A percentile compares a stretch with the other conserved stretches of the same genome.
Evolutionary conservation across 176 grass and related monocot genomes (phyloP).

Genomic region (Areca catechu): DNA sequence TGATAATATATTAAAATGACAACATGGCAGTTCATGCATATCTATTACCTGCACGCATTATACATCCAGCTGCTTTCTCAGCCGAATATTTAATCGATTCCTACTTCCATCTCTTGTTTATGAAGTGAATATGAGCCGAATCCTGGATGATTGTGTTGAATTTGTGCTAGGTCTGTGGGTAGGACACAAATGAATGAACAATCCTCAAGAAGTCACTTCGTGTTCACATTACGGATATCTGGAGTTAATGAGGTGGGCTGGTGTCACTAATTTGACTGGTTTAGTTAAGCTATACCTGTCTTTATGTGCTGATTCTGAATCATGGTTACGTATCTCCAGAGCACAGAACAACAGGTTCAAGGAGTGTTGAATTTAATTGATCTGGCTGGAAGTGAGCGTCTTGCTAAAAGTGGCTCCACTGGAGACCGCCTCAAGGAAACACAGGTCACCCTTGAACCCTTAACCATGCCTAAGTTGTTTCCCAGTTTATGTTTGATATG

Average conservation of each 20-base stretch:
- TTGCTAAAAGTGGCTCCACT: constrained; percentile 81
- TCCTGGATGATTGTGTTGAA: no score
- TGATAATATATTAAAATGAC: no score
- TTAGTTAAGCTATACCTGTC: neutral
- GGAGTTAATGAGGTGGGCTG: constrained; percentile 66
- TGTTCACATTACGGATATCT: constrained; percentile 78
- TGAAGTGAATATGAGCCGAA: no score
- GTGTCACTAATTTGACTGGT: neutral
- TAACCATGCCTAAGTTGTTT: no score
- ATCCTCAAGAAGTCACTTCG: constrained; percentile 87
- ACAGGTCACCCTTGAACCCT: constrained; percentile 27
- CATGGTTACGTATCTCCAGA: constrained; percentile 24
- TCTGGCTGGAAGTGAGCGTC: constrained; percentile 88
- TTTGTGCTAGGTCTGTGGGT: constrained; percentile 60
- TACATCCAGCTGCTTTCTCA: no score
- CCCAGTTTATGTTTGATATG: no score
- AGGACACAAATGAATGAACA: constrained; percentile 94
- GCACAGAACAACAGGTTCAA: constrained; percentile 76
- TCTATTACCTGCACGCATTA: no score
- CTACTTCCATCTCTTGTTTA: no score
- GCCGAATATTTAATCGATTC: no score
- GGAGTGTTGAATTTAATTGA: constrained; percentile 87
- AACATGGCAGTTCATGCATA: no score
- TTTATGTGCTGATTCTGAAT: neutral
- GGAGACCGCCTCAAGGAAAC: constrained; percentile 94